A percentile compares a stretch with the other conserved stretches of the same genome.
Conservation (phyloP, 495 filamentous ascomycete genomes). For the Penicillium taxi region DNA sequence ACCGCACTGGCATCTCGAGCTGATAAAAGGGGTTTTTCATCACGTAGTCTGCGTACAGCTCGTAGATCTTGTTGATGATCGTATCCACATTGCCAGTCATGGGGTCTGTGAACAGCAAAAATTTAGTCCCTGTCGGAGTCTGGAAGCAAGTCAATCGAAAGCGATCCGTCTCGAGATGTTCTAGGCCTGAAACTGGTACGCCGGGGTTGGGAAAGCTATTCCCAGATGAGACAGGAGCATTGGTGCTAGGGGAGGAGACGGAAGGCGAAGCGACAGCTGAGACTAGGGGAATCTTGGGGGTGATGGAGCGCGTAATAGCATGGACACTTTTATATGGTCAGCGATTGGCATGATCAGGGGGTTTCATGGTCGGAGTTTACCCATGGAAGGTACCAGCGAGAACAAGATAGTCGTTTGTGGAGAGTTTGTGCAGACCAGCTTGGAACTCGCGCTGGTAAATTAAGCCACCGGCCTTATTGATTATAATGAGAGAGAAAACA, state of each 20-base stretch:
- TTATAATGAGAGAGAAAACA: conserved; percentile 87
- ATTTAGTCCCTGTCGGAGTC: conserved; percentile 89
- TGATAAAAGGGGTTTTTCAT: conserved; percentile 99
- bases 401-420: conserved; percentile 89
- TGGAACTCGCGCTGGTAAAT: conserved; percentile 94
- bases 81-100: conserved; percentile 79
- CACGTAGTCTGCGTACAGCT: conserved; percentile 92
- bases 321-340: conserved; percentile 52
- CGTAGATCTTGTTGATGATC: conserved; percentile 77
- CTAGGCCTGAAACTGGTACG: conserved; percentile 57
- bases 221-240: conserved; percentile 19
- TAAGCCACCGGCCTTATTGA: conserved; percentile 95
- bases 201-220: conserved; percentile 42
- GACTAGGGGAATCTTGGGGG: conserved; percentile 43
- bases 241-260: conserved; percentile 18
- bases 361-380: conserved; percentile 29
- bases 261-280: conserved; percentile 24
- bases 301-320: conserved; percentile 78
- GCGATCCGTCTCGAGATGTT: conserved; percentile 81
- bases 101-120: conserved; percentile 90
- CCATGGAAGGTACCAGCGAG: conserved; percentile 98
- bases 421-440: conserved; percentile 72
- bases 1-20: conserved; percentile 92
- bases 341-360: not conserved
- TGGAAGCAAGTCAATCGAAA: conserved; percentile 95